Conservation (phyloP, 208 protist species). For the Polymyxa betae region DNA sequence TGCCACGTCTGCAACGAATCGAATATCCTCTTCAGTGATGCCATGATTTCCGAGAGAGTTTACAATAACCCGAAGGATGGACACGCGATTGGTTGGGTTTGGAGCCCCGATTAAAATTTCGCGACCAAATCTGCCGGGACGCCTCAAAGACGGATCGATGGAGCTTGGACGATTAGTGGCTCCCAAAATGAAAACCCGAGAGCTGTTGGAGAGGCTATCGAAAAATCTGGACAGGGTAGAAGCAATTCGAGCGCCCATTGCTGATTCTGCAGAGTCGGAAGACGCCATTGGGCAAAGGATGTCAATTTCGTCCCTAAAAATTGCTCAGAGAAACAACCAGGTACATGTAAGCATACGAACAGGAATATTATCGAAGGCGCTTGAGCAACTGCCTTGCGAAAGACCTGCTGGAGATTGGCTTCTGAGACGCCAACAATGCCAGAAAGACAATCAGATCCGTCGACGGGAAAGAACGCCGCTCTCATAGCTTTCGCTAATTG, state of each 20-base stretch:
- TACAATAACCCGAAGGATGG: conserved; percentile 91
- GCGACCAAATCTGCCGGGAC: conserved; percentile 56
- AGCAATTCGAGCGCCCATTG: not conserved
- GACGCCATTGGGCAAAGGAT: not conserved
- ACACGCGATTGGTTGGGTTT: conserved; percentile 84
- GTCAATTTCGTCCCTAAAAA: conserved; percentile 46
- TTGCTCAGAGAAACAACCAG: not conserved
- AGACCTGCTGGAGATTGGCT: conserved; percentile 97
- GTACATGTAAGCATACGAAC: conserved; percentile 74
- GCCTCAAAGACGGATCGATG: not conserved
- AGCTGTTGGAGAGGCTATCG: conserved; percentile 74
- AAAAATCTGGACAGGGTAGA: not conserved
- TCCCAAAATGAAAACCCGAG: conserved; percentile 97
- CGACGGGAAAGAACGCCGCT: conserved; percentile 99
- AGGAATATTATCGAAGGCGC: conserved; percentile 99
- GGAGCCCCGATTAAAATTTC: conserved; percentile 73
- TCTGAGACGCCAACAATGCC: conserved; percentile 99
- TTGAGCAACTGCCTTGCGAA: conserved; percentile 94
- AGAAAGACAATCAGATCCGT: conserved; percentile 98
- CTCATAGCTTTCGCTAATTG: conserved; percentile 99
- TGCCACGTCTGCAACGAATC: not conserved
- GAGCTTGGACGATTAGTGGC: conserved; percentile 54
- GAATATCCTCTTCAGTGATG: conserved; percentile 18
- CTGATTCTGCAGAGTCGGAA: not conserved
- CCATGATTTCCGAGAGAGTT: not conserved